Base-by-base conservation (phyloP, 768 basidiomycete species). In the Lentinula sp. region DNA sequence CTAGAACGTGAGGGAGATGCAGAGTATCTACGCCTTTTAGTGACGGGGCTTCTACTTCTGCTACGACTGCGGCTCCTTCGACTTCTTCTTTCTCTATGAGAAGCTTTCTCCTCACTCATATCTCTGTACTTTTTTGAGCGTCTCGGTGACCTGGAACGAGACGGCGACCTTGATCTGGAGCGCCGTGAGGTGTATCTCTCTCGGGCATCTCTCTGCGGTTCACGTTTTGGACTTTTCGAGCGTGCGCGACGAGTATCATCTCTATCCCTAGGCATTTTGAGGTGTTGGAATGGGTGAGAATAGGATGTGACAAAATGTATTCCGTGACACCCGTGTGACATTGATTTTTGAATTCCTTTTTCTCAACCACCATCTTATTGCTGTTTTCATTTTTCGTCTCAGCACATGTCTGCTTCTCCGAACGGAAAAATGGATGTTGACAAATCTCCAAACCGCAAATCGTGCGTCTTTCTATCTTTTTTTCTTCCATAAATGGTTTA, bases 371-470 rank as follows among this genome's bases (percentile, higher is more conserved):
- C 34, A 58, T 42, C 10, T 48, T 21, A 23, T 23, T 48, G 21
- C 46, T 48, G n/a, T 48, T 8, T 59, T 23, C 39, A 21, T n/a
- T 32, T 39, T 39, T 43, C n/a, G 59, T 21, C 31, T 39, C 31
- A 46, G 49, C 62, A 63, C 61, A 15, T 42, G 50, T 51, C 50
- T 31, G 10, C 79, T 61, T 82, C 78, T 57, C 75, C 77, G 62
- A 80, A 74, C 68, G 78, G 74, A 50, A 81, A 77, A 70, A 86
- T 89, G 84, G 85, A 87, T 57, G 74, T 85, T 18, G 88, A 89
- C 65, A 77, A 73, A 65, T 81, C 84, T 45, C 84, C 84, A 48
- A 78, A 79, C 66, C 80, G 76, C 66, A 85, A 81, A 68, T 86
- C 85, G 86, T 88, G 67, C 60, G 85, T 79, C 18, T 52, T 37